phyloP scores from a whole-genome alignment of 805 yeast genomes.

The Blastobotrys robertii region DNA sequence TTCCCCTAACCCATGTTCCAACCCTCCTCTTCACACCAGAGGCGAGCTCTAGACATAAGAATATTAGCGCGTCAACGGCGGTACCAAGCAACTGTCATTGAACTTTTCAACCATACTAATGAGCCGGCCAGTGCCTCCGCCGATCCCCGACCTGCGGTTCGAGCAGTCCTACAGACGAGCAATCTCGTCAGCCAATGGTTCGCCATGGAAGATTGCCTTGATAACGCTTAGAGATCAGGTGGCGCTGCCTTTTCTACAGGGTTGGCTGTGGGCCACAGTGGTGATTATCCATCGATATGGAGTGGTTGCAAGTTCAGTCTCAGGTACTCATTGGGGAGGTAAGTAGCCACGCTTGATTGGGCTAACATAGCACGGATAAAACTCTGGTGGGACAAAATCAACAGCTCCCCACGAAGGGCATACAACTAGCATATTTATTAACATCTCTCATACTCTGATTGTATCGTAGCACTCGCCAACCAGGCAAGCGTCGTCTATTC shows the following conservation, averaged over 20 bases:
- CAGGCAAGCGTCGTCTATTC: too few species aligned
- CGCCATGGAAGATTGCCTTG: constrained; percentile 15
- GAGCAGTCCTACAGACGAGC: constrained; percentile 24
- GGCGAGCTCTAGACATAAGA: too few species aligned
- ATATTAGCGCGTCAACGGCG: not conserved
- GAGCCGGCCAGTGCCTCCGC: constrained; percentile 4
- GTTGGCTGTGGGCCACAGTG: constrained; percentile 26
- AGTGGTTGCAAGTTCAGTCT: constrained; percentile 5
- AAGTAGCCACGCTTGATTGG: constrained; percentile 2
- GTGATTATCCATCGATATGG: constrained; percentile 11
- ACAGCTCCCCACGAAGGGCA: too few species aligned
- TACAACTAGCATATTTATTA: too few species aligned
- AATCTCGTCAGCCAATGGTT: constrained; percentile 26
- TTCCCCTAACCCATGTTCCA: too few species aligned
- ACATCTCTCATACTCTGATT: too few species aligned
- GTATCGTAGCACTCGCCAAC: too few species aligned
- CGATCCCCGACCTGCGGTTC: constrained; percentile 24
- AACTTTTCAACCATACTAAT: not conserved
- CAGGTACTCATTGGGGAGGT: constrained; percentile 14
- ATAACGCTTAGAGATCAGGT: constrained; percentile 27
- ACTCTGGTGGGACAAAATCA: too few species aligned
- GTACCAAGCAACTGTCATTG: not conserved
- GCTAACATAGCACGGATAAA: too few species aligned
- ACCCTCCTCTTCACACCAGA: too few species aligned
- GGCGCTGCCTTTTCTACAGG: constrained; percentile 26